These are phyloP conservation scores for Rutstroemia sp. DNA, from an alignment of 2,329 filamentous ascomycete genomes.

Conservation along the genomic window DNA sequence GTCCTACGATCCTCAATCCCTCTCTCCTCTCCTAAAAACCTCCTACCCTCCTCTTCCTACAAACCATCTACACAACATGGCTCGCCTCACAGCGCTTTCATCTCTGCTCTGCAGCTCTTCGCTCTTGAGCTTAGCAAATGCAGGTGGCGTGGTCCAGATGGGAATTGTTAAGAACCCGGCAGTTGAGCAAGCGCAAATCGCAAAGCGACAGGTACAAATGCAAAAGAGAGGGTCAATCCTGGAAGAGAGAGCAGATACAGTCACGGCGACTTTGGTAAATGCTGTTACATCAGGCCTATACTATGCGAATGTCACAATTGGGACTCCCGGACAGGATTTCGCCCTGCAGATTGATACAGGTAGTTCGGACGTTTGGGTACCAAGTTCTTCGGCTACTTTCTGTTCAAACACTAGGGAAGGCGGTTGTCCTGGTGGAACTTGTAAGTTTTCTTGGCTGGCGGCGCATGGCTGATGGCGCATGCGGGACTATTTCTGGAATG, in stretches of 20 bases:
- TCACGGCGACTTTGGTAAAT: slow-evolving; percentile 32
- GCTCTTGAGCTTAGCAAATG: slow-evolving; percentile 1
- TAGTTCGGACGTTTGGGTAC: slow-evolving; percentile 55
- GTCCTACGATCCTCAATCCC: background rate
- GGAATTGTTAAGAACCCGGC: slow-evolving; percentile 18
- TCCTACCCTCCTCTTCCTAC: background rate
- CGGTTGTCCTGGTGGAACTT: slow-evolving; percentile 40
- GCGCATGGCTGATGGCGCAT: background rate
- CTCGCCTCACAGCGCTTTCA: background rate
- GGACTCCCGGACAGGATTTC: slow-evolving; percentile 49
- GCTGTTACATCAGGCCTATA: slow-evolving; percentile 44
- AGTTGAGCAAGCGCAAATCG: slow-evolving; percentile 19
- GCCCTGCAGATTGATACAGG: slow-evolving; percentile 54
- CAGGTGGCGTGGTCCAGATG: slow-evolving; percentile 14
- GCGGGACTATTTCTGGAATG: background rate
- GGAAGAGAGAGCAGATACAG: slow-evolving; percentile 13
- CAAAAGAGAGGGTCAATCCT: slow-evolving; percentile 6
- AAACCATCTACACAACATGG: background rate
- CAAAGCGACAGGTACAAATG: slow-evolving; percentile 10
- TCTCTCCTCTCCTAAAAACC: background rate
- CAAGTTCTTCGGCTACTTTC: slow-evolving; percentile 29
- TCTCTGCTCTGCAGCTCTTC: slow-evolving; percentile 2
- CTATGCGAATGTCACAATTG: slow-evolving; percentile 45
- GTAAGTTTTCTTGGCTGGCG: slow-evolving; percentile 31
- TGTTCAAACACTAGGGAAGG: slow-evolving; percentile 25